These are phyloP conservation scores for Ophiostoma piceae DNA, from an alignment of 2,329 filamentous ascomycete species.

Conservation along the genomic window DNA sequence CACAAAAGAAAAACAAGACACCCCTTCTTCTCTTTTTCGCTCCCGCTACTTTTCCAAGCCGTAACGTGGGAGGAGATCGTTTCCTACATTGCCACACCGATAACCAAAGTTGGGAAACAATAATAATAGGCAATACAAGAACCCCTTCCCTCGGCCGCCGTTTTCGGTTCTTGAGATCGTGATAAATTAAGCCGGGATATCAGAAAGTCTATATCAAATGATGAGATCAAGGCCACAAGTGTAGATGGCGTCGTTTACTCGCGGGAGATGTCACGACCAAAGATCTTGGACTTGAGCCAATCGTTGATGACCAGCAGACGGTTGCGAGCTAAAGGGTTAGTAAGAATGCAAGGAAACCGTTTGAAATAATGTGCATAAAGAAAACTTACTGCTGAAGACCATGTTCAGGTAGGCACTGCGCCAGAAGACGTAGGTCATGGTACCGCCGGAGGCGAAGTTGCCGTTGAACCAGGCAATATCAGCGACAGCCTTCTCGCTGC, in stretches of 20 bases:
- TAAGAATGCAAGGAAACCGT: not conserved
- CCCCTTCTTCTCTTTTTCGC: not conserved
- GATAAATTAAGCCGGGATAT: not conserved
- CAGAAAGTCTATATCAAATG: constrained; percentile 6
- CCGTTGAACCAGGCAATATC: constrained; percentile 97
- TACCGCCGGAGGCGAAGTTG: constrained; percentile 89
- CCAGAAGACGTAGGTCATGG: constrained; percentile 97
- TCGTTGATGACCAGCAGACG: constrained; percentile 87
- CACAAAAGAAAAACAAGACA: not conserved
- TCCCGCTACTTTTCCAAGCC: not conserved
- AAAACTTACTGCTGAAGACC: constrained; percentile 94
- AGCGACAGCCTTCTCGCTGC: constrained; percentile 90
- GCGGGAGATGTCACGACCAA: constrained; percentile 88
- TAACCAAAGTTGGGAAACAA: not conserved
- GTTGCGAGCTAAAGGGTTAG: constrained; percentile 65
- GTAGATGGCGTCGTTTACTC: constrained; percentile 52
- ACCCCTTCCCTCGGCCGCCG: not conserved
- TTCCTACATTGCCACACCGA: not conserved
- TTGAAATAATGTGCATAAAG: not conserved
- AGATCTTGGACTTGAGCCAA: constrained; percentile 95
- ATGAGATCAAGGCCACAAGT: not conserved
- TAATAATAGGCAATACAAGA: not conserved
- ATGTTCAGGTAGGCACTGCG: constrained; percentile 96
- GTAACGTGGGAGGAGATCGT: not conserved
- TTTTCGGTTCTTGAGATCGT: not conserved